Conservation (phyloP, 2,329 filamentous ascomycete species). For the Berkeleyomyces basicola region DNA sequence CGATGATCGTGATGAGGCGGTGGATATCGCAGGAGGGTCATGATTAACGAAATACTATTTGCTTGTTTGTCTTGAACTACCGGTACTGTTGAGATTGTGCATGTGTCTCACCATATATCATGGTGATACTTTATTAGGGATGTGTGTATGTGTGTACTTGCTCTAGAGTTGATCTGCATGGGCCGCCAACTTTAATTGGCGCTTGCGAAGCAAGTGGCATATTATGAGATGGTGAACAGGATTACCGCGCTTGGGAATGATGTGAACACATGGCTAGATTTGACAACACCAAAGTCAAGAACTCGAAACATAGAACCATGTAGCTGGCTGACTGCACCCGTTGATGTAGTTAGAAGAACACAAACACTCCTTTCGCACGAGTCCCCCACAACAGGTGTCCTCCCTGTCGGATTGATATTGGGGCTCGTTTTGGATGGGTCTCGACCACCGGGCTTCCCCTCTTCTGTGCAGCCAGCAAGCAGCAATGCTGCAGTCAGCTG, state of each 20-base stretch:
- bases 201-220: not conserved
- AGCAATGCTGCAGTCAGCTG: not conserved
- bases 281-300: too few relatives aligned
- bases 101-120: too few relatives aligned
- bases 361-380: not conserved
- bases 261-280: too few relatives aligned
- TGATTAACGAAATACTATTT: not conserved
- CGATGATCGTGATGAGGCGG: conserved; percentile 32
- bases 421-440: not conserved
- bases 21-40: not conserved
- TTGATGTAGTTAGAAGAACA: not conserved
- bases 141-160: too few relatives aligned
- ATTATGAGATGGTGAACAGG: too few relatives aligned
- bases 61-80: too few relatives aligned
- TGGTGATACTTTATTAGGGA: too few relatives aligned
- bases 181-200: not conserved
- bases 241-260: too few relatives aligned
- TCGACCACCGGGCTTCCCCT: not conserved
- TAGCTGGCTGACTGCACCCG: too few relatives aligned
- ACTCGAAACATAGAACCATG: too few relatives aligned
- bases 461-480: not conserved
- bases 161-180: not conserved
- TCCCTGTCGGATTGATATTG: not conserved
- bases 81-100: too few relatives aligned
- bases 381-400: not conserved